Percentiles rank a stretch among this genome's conserved stretches.
Conservation (phyloP, 2,329 filamentous ascomycete species). For the Aspergillus aculeatus region DNA sequence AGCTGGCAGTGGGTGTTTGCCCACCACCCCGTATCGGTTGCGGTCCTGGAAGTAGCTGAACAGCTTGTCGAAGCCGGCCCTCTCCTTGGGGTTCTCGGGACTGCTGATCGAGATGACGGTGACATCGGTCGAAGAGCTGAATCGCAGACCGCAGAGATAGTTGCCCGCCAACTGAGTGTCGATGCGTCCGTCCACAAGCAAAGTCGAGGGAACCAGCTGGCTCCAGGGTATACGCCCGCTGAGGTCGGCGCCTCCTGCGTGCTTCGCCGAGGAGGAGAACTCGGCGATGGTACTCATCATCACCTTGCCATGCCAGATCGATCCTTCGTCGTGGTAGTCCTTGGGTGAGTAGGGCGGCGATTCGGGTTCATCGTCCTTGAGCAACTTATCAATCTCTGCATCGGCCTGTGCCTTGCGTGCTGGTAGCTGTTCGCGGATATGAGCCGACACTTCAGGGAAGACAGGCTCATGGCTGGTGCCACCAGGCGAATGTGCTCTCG, state of each 20-base stretch:
- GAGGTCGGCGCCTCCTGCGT: constrained; percentile 81
- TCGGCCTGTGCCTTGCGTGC: constrained; percentile 62
- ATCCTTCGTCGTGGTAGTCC: constrained; percentile 67
- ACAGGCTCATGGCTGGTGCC: constrained; percentile 44
- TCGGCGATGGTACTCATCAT: constrained; percentile 75
- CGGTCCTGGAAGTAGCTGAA: constrained; percentile 83
- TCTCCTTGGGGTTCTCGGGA: constrained; percentile 58
- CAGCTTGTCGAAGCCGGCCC: constrained; percentile 68
- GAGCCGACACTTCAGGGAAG: constrained; percentile 43
- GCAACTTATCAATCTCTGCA: constrained; percentile 82
- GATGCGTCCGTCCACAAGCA: constrained; percentile 68
- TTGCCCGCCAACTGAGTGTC: constrained; percentile 79
- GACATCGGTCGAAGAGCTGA: constrained; percentile 78
- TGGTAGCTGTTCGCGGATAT: constrained; percentile 41
- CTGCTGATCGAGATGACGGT: constrained; percentile 71
- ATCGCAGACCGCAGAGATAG: constrained; percentile 84
- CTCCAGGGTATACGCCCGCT: constrained; percentile 67
- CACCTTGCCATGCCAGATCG: constrained; percentile 75
- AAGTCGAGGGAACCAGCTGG: constrained; percentile 66
- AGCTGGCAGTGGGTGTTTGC: constrained; percentile 69
- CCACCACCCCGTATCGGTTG: constrained; percentile 82
- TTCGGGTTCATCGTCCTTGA: constrained; percentile 77
- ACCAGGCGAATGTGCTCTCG: constrained; percentile 73
- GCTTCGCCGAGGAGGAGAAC: constrained; percentile 74
- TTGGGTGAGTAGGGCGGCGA: constrained; percentile 82